Evolutionary conservation across 2,329 filamentous ascomycete genomes (phyloP), one percentile per base, ranked within the genome.

Genomic region (Apiospora kogelbergensis): DNA sequence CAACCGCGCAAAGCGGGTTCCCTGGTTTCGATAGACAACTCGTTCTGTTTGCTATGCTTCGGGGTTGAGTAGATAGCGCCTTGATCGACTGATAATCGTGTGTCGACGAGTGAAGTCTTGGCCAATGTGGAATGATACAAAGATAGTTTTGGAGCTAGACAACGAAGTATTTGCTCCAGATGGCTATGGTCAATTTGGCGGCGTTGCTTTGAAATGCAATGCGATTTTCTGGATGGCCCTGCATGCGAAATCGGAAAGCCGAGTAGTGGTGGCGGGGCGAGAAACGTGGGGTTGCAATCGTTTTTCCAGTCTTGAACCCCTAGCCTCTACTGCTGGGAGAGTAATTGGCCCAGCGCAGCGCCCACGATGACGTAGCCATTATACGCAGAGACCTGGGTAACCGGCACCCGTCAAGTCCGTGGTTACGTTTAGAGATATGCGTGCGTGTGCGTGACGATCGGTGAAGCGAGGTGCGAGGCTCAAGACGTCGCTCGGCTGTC

Each of bases 201-300:
- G 63, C 24, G 13, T 68, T 70, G 69, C 67, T 70, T 70, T 70
- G 69, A 70, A 70, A 70, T 70, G 60, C 69, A 68, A 67, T 46
- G 69, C 64, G 44, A 67, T 22, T 67, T 68, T 70, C 68, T 68
- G 69, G 69, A n/a, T 15, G 63, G 26, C 11, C 24, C 24, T 57
- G 37, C 37, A 57, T 67, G 69, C 69, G 69, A 70, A 40, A 70
- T 70, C 69, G 69, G 69, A 26, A 30, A 48, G n/a, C 30, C 30
- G 63, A 7, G 33, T 44, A 48, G 65, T 66, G 65, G 65, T 30
- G 65, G 65, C 65, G 65, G 65, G 65, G 65, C 65, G 37, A 33
- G 33, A 4, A 60, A 60, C 53, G 53, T 60, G 53, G 53, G 53
- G 53, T 60, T 60, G 26, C 17, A 60, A 60, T 60, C 30, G 30